These are phyloP conservation scores for Scleroderma citrinum DNA, from an alignment of 768 basidiomycete genomes.

Conservation along the genomic window DNA sequence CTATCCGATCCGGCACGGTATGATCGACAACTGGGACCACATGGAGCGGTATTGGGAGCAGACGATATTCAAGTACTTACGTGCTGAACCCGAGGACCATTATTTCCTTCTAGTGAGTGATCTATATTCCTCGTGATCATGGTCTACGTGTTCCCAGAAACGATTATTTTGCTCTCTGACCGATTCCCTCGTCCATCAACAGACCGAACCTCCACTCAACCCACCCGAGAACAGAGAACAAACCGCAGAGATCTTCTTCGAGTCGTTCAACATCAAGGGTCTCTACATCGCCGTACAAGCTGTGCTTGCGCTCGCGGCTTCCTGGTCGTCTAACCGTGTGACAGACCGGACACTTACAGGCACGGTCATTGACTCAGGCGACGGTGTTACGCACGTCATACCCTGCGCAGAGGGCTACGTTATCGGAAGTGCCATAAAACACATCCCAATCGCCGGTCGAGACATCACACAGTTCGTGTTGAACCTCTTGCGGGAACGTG, in stretches of 20 bases:
- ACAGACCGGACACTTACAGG: slow-evolving; percentile 90
- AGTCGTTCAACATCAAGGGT: slow-evolving; percentile 98
- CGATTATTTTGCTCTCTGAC: background rate
- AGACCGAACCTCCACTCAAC: slow-evolving; percentile 99
- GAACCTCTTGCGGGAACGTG: slow-evolving; percentile 91
- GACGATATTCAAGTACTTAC: slow-evolving; percentile 98
- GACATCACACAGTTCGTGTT: slow-evolving; percentile 97
- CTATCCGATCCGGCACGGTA: slow-evolving; percentile 95
- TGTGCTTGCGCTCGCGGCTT: slow-evolving; percentile 94
- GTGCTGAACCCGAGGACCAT: slow-evolving; percentile 98
- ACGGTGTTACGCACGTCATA: slow-evolving; percentile 99
- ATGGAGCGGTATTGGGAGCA: slow-evolving; percentile 99
- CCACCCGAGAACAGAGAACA: slow-evolving; percentile 98
- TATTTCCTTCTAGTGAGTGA: slow-evolving; percentile 90
- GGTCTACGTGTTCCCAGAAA: too few relatives aligned
- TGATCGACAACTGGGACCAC: slow-evolving; percentile 98
- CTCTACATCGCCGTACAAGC: slow-evolving; percentile 99
- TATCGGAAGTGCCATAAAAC: slow-evolving; percentile 97
- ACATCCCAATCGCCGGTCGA: slow-evolving; percentile 96
- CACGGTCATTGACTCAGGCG: slow-evolving; percentile 97
- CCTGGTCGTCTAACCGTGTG: slow-evolving; percentile 90
- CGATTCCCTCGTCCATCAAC: background rate
- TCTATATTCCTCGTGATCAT: background rate
- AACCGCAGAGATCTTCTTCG: slow-evolving; percentile 99
- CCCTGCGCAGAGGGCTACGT: slow-evolving; percentile 96